Conservation (phyloP, 441 rosid genomes). For the Gossypium gossypioides region DNA sequence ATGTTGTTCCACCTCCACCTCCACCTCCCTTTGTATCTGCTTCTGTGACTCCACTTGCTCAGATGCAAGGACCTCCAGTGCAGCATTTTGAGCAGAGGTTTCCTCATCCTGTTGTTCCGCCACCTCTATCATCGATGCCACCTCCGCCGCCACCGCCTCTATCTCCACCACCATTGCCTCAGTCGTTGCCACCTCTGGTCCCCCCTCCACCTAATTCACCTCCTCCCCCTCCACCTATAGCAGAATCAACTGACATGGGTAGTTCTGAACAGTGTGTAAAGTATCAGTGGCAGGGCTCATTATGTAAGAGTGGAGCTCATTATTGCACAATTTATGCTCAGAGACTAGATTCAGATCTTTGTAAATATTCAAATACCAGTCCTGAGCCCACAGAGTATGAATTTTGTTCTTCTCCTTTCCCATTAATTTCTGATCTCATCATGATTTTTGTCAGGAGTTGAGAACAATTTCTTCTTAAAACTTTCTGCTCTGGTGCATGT, state of each 20-base stretch:
- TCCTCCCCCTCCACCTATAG: slow-evolving; percentile 48
- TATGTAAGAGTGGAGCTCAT: slow-evolving; percentile 85
- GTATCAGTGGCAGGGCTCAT: slow-evolving; percentile 68
- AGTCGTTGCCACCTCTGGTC: slow-evolving; percentile 52
- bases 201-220: slow-evolving; percentile 89
- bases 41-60: slow-evolving; percentile 69
- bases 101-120: slow-evolving; percentile 44
- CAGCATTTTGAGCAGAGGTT: slow-evolving; percentile 54
- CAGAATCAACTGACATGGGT: slow-evolving; percentile 33
- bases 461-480: background rate
- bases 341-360: slow-evolving; percentile 60
- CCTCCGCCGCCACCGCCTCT: slow-evolving; percentile 47
- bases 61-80: slow-evolving; percentile 52
- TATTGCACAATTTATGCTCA: slow-evolving; percentile 68
- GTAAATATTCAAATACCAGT: slow-evolving; percentile 57
- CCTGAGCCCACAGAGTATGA: slow-evolving; percentile 84
- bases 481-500: slow-evolving; percentile 17
- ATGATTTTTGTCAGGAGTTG: background rate
- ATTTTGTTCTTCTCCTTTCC: slow-evolving; percentile 8
- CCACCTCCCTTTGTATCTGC: slow-evolving; percentile 55
- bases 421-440: slow-evolving; percentile 4
- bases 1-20: slow-evolving; percentile 35
- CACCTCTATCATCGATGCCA: slow-evolving; percentile 36
- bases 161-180: slow-evolving; percentile 57
- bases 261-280: slow-evolving; percentile 35